These are phyloP conservation scores for Fusarium goolgardi DNA, from an alignment of 2,329 filamentous ascomycete genomes.

Conservation along the genomic window DNA sequence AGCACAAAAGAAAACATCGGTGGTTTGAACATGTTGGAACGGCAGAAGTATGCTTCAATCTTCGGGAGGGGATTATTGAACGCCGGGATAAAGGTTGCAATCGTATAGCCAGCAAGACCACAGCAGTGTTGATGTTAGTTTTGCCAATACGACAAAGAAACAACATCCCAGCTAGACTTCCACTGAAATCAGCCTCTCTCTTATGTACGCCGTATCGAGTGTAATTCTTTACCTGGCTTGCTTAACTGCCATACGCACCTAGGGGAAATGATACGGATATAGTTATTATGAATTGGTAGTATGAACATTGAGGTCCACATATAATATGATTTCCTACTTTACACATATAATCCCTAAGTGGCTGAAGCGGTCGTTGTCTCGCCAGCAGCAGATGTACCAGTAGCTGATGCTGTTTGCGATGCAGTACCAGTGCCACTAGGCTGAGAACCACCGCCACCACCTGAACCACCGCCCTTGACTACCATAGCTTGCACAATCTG, in stretches of 20 bases:
- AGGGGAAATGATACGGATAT: no score
- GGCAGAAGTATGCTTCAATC: no score
- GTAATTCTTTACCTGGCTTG: fast-evolving
- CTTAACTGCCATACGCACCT: fast-evolving
- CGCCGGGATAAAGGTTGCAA: neutral
- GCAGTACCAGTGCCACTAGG: constrained; percentile 5
- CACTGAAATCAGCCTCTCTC: no score
- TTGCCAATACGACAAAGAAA: fast-evolving
- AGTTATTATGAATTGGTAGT: neutral
- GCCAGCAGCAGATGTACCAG: neutral
- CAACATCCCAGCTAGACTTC: no score
- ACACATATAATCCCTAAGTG: neutral
- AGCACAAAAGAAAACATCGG: no score
- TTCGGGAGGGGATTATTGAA: neutral
- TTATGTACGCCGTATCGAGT: fast-evolving
- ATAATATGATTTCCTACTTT: neutral
- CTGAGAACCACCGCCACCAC: neutral
- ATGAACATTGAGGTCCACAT: neutral
- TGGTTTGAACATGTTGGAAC: neutral
- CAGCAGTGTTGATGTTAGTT: neutral
- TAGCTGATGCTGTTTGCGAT: constrained; percentile 4
- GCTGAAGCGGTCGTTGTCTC: neutral
- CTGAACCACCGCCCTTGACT: constrained; percentile 18
- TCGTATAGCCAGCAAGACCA: fast-evolving
- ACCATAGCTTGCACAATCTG: constrained; percentile 29